Evolutionary conservation across 805 yeast species (phyloP).

Genomic region (Wickerhamiella azyma): DNA sequence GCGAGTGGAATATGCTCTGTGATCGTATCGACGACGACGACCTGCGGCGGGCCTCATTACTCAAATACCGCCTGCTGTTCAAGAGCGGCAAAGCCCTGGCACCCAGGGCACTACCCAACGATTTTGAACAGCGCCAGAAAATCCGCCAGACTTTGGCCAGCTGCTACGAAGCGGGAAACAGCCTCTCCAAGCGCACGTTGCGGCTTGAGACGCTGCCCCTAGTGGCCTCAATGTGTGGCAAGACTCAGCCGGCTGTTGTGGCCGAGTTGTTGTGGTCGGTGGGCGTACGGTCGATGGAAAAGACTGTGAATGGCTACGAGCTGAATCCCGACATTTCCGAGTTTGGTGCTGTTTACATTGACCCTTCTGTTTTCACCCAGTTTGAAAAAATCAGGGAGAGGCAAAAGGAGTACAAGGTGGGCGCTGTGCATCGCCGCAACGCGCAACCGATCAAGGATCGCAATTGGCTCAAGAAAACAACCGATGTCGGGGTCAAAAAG

Average conservation of each 20-base stretch:
- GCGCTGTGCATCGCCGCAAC: not conserved
- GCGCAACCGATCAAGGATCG: not conserved
- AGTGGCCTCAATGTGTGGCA: not conserved
- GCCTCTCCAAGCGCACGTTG: not conserved
- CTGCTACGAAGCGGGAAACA: not conserved
- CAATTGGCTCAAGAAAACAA: conserved; percentile 2
- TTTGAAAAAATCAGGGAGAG: not conserved
- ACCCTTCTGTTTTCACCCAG: not conserved
- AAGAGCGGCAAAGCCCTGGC: not conserved
- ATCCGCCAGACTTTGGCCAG: not conserved
- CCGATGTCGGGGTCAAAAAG: not conserved
- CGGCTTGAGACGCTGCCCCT: conserved; percentile 4
- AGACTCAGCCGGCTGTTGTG: not conserved
- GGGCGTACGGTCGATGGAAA: not conserved
- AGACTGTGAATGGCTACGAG: not conserved
- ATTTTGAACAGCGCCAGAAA: not conserved
- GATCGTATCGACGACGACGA: conserved; percentile 1
- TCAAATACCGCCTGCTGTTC: conserved; percentile 4
- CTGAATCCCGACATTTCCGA: not conserved
- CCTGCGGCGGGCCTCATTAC: conserved; percentile 1
- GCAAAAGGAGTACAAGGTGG: not conserved
- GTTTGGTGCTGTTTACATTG: not conserved
- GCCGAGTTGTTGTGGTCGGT: not conserved
- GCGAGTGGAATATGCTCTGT: conserved; percentile 5
- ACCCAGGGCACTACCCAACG: not conserved